phyloP scores from a whole-genome alignment of 1,139 yeast species.

The Tardiomyces digboiensis region DNA sequence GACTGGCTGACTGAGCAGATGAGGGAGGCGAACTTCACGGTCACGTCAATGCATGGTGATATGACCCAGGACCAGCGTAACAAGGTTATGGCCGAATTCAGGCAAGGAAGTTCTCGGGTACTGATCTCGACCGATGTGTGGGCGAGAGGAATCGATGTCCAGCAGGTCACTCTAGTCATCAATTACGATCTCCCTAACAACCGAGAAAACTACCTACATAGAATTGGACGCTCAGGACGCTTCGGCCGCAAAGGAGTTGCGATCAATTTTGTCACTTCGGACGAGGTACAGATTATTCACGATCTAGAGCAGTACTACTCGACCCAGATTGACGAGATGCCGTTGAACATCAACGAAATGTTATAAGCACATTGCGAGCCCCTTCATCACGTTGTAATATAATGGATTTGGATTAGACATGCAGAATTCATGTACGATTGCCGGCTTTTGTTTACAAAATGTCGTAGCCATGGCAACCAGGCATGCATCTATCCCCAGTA shows the following conservation, averaged over 20 bases:
- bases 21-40: constrained; percentile 75
- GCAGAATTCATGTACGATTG: neutral
- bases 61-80: constrained; percentile 94
- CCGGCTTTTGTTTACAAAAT: neutral
- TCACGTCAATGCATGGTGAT: constrained; percentile 94
- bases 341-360: constrained; percentile 44
- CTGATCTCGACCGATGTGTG: constrained; percentile 93
- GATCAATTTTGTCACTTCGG: constrained; percentile 71
- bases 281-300: constrained; percentile 49
- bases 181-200: constrained; percentile 86
- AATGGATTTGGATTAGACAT: no score
- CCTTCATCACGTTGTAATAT: no score
- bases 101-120: constrained; percentile 53
- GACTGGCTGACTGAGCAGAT: constrained; percentile 84
- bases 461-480: neutral
- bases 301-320: constrained; percentile 73
- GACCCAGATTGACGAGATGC: constrained; percentile 81
- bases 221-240: constrained; percentile 93
- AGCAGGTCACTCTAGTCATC: constrained; percentile 90
- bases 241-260: constrained; percentile 97
- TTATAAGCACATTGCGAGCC: neutral
- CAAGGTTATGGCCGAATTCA: constrained; percentile 70
- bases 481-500: no score
- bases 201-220: constrained; percentile 83
- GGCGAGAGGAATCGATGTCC: constrained; percentile 98